Conservation (phyloP, 2,329 filamentous ascomycete species). For the Drechslerella coelobrocha region DNA sequence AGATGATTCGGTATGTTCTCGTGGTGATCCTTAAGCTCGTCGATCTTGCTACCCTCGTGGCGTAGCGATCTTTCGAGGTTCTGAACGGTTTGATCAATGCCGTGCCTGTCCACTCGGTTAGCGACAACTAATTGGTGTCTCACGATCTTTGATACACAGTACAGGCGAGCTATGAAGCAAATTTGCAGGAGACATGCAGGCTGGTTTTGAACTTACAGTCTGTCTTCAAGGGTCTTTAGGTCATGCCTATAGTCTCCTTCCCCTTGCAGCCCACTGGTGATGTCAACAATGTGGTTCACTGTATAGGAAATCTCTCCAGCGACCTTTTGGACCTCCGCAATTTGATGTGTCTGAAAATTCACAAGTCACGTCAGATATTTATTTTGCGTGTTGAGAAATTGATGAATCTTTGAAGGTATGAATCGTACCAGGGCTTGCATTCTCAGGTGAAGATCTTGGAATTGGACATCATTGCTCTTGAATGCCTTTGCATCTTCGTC, state of each 20-base stretch:
- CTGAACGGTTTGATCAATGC: constrained; percentile 19
- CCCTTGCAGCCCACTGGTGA: constrained; percentile 12
- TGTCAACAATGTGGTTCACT: constrained; percentile 7
- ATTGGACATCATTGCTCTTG: constrained; percentile 67
- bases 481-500: constrained; percentile 60
- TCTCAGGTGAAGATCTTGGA: constrained; percentile 83
- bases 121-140: too few relatives aligned
- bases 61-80: constrained; percentile 40
- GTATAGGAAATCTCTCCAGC: constrained; percentile 32
- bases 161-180: too few relatives aligned
- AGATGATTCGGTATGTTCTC: constrained; percentile 34
- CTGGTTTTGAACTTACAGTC: constrained; percentile 22
- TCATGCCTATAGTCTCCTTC: not conserved
- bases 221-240: constrained; percentile 18
- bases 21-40: constrained; percentile 33
- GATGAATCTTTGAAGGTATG: not conserved
- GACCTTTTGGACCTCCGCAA: constrained; percentile 47
- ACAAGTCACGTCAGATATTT: not conserved
- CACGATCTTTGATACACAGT: not conserved
- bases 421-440: constrained; percentile 70
- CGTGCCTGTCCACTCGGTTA: too few relatives aligned
- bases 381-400: constrained; percentile 63
- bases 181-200: too few relatives aligned
- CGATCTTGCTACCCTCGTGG: constrained; percentile 41
- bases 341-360: constrained; percentile 57